Conservation (phyloP, 208 protist genomes). For the Acanthamoeba healyi region DNA sequence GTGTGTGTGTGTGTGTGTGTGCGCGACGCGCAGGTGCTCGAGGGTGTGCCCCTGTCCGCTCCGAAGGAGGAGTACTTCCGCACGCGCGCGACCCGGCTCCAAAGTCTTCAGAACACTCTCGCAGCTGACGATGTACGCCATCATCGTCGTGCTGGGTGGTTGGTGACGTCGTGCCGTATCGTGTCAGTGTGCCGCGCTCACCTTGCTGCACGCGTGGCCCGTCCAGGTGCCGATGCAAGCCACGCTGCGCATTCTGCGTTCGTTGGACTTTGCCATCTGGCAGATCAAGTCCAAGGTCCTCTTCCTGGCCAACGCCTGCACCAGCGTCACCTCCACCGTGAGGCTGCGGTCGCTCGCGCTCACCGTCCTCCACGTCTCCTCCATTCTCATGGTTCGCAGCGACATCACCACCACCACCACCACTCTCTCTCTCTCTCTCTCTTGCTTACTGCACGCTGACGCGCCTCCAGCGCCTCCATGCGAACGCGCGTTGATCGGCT, state of each 20-base stretch:
- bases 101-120: slow-evolving; percentile 7
- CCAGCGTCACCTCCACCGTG: slow-evolving; percentile 30
- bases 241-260: slow-evolving; percentile 50
- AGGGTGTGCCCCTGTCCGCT: background rate
- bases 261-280: slow-evolving; percentile 55
- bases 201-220: background rate
- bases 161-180: background rate
- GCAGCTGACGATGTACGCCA: background rate
- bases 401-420: no score
- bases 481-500: no score
- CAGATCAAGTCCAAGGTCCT: slow-evolving; percentile 43
- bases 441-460: no score
- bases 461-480: no score
- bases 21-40: background rate
- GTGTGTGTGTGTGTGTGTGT: no score
- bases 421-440: no score
- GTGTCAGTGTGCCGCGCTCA: no score
- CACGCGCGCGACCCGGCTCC: background rate
- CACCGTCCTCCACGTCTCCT: background rate
- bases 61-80: slow-evolving; percentile 38
- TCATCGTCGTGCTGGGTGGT: background rate
- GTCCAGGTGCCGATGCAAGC: slow-evolving; percentile 22
- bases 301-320: slow-evolving; percentile 36
- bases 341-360: background rate
- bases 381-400: background rate